Conservation (phyloP, 768 basidiomycete genomes). For the Panus rudis region DNA sequence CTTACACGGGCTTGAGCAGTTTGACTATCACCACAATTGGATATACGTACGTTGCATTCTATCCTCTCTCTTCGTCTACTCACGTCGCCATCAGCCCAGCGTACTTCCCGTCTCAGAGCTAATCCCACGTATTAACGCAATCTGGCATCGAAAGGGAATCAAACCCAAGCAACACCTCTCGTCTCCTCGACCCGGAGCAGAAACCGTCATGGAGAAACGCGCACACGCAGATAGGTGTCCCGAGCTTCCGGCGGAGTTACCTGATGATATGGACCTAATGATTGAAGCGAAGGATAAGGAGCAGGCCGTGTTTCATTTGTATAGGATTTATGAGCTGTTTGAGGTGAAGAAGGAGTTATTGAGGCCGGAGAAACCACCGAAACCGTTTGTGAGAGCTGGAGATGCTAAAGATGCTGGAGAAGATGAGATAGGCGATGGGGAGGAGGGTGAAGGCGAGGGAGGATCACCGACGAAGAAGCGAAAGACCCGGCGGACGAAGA, state of each 20-base stretch:
- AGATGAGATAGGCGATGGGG: neutral
- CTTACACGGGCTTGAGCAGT: conserved; percentile 30
- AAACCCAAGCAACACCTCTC: conserved; percentile 89
- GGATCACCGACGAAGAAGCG: neutral
- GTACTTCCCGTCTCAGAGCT: conserved; percentile 41
- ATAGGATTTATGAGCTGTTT: conserved; percentile 67
- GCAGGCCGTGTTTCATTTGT: conserved; percentile 84
- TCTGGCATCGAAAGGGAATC: conserved; percentile 73
- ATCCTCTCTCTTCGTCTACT: conserved; percentile 29
- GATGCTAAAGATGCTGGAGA: neutral
- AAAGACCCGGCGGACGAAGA: neutral
- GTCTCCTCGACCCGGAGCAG: conserved; percentile 81
- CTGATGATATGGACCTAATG: conserved; percentile 60
- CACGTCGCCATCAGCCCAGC: conserved; percentile 26
- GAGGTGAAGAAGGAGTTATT: conserved; percentile 48
- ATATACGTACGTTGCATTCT: conserved; percentile 40
- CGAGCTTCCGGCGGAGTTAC: conserved; percentile 38
- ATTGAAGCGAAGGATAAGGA: conserved; percentile 94
- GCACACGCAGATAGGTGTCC: conserved; percentile 85
- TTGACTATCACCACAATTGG: conserved; percentile 79
- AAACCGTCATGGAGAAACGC: conserved; percentile 75
- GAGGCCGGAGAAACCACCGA: conserved; percentile 24
- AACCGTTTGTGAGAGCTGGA: conserved; percentile 13
- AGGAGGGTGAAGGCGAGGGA: neutral
- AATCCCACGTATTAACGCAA: conserved; percentile 67